Base-by-base conservation (phyloP, 129 eudicot genomes). In the Escallonia herrerae region DNA sequence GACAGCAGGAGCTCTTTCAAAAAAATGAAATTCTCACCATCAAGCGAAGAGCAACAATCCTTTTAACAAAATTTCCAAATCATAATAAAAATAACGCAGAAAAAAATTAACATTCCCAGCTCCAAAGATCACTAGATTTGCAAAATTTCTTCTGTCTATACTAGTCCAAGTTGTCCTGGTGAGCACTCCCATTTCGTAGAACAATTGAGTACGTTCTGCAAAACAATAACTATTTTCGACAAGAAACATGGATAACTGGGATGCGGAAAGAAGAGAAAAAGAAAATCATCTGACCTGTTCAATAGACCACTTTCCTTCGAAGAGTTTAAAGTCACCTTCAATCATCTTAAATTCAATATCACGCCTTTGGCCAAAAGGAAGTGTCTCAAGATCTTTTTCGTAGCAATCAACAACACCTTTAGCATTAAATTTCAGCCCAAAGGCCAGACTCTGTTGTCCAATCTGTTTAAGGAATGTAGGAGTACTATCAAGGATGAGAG, bases 301-400 rank as follows among this genome's bases (percentile, higher is more conserved):
- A 59, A 89, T 69, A 47, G 96, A 78, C 96, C 96, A 89, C 54
- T 62, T 80, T 74, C 96, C 96, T 78, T 89, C 82, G 75, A 89
- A 89, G 62, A 80, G 66, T 60, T 76, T 62, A 74, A 89, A 89
- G 78, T 89, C 96, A 57, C 96, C 96, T 63, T 89, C 94, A 64
- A 85, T 78, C 96, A 89, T 89, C 80, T 89, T 80, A 76, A 89
- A 89, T 57, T 89, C 95, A 66, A 89, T 85, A 49, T 83, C 94
- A 50, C 90, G 90, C 72, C 76, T 80, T 60, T 80, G 82, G 43
- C 96, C 82, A 62, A 14, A 47, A 0, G 90, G 84, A 15, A 80
- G 75, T 44, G 56, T 70, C 74, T 80, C 66, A 43, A 85, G 80
- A 62, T 82, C 87, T 66, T 76, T 83, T 75, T 89, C 96, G 72